A percentile compares a stretch with the other conserved stretches of the same genome.
These are phyloP conservation scores for Sclerotinia spermophila DNA, from an alignment of 2,329 filamentous ascomycete species.

Conservation along the genomic window DNA sequence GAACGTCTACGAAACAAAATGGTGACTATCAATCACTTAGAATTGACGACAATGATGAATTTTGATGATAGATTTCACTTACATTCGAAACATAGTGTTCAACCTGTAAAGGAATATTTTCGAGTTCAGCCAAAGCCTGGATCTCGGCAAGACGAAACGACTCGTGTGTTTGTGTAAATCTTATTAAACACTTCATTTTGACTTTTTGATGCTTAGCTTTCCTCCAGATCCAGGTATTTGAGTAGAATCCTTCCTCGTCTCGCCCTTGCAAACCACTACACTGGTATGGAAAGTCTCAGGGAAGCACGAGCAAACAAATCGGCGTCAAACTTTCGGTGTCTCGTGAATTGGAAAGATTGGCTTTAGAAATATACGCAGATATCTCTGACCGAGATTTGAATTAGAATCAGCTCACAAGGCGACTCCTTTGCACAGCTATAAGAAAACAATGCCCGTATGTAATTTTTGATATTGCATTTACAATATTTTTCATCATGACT, in stretches of 20 bases:
- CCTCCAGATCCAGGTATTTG: neutral
- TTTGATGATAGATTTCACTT: conserved; percentile 39
- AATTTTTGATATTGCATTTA: neutral
- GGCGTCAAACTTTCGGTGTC: neutral
- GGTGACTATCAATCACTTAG: conserved; percentile 60
- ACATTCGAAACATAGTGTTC: conserved; percentile 73
- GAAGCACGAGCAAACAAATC: neutral
- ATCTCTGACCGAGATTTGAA: neutral
- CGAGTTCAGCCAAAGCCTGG: conserved; percentile 69
- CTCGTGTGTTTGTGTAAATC: conserved; percentile 86
- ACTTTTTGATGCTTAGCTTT: neutral
- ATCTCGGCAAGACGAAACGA: conserved; percentile 86
- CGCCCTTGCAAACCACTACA: conserved; percentile 3
- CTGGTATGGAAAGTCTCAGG: conserved; percentile 2
- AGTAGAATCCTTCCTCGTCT: neutral
- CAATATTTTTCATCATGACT: conserved; percentile 3
- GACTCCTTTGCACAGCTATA: neutral
- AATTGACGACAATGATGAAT: conserved; percentile 23
- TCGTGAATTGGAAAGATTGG: neutral
- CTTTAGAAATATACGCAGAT: neutral
- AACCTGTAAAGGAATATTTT: conserved; percentile 65
- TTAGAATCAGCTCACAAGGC: neutral
- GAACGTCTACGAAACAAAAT: conserved; percentile 73
- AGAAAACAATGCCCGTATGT: neutral
- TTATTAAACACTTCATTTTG: conserved; percentile 74